A percentile compares a stretch with the other conserved stretches of the same genome.
These are phyloP conservation scores for Oxalis stricta DNA, from an alignment of 441 rosid species.

Conservation along the genomic window DNA sequence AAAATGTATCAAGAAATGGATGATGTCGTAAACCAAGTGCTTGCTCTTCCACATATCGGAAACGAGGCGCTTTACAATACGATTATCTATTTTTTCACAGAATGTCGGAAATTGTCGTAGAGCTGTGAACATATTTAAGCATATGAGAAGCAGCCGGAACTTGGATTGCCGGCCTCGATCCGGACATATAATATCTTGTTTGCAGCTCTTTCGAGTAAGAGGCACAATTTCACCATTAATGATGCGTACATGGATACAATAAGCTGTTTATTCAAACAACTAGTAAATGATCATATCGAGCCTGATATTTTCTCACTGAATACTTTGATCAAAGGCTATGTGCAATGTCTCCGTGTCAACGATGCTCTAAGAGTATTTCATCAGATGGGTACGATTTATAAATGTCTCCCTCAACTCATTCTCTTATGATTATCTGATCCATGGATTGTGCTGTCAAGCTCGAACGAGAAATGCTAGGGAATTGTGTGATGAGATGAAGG, in stretches of 20 bases:
- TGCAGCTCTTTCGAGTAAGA: constrained; percentile 63
- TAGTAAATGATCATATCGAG: constrained; percentile 66
- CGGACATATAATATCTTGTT: constrained; percentile 66
- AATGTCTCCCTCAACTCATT: constrained; percentile 60
- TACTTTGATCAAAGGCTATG: constrained; percentile 78
- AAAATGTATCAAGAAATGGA: constrained; percentile 87
- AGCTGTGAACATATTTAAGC: constrained; percentile 77
- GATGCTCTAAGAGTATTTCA: constrained; percentile 88
- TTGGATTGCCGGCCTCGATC: constrained; percentile 64
- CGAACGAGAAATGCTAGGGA: constrained; percentile 71
- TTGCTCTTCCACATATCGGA: constrained; percentile 50
- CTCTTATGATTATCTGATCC: constrained; percentile 71
- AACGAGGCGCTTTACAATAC: constrained; percentile 67
- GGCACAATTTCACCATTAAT: constrained; percentile 61
- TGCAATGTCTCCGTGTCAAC: constrained; percentile 75
- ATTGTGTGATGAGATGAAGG: constrained; percentile 59
- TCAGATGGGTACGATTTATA: constrained; percentile 66
- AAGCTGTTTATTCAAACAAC: constrained; percentile 68
- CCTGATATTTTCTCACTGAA: constrained; percentile 73
- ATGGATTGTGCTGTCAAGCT: constrained; percentile 78
- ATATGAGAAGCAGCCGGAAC: constrained; percentile 44
- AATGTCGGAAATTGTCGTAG: constrained; percentile 70
- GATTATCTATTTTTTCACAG: constrained; percentile 56
- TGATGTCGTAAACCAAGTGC: constrained; percentile 65
- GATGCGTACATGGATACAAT: constrained; percentile 72